These are phyloP conservation scores for Diplogelasinospora grovesii DNA, from an alignment of 495 filamentous ascomycete genomes.

Conservation along the genomic window DNA sequence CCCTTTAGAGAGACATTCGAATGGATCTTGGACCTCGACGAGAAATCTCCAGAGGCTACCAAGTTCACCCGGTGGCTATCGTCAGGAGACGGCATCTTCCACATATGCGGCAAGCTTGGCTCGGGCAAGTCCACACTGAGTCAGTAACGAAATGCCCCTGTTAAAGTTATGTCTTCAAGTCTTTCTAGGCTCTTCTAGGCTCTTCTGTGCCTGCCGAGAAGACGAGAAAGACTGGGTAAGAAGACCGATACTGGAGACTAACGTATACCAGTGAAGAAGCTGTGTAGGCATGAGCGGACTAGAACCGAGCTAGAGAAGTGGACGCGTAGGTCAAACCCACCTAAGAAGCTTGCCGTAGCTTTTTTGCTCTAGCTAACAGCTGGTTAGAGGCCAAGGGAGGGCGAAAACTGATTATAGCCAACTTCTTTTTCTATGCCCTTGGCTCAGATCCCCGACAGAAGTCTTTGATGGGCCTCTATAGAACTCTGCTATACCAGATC, in stretches of 20 bases:
- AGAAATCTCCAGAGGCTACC: neutral
- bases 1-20: constrained; percentile 7
- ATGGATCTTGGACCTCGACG: constrained; percentile 4
- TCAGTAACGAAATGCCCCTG: constrained; percentile 21
- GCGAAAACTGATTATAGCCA: constrained; percentile 23
- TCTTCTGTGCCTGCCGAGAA: too few species aligned
- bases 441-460: constrained; percentile 34
- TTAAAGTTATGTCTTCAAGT: neutral
- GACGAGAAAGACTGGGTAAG: too few species aligned
- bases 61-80: constrained; percentile 5
- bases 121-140: constrained; percentile 38
- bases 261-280: too few species aligned
- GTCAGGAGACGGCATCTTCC: constrained; percentile 11
- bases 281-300: constrained; percentile 2
- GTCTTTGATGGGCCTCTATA: constrained; percentile 35
- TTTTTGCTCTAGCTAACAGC: neutral
- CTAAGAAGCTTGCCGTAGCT: too few species aligned
- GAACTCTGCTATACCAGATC: constrained; percentile 31
- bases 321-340: constrained; percentile 11
- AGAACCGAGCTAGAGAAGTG: constrained; percentile 12
- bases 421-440: constrained; percentile 44
- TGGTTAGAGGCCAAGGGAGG: neutral
- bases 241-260: too few species aligned
- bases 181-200: too few species aligned
- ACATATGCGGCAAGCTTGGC: constrained; percentile 33